Base-by-base conservation (phyloP, 192 early-diverging fungal species). In the Backusella sp. region DNA sequence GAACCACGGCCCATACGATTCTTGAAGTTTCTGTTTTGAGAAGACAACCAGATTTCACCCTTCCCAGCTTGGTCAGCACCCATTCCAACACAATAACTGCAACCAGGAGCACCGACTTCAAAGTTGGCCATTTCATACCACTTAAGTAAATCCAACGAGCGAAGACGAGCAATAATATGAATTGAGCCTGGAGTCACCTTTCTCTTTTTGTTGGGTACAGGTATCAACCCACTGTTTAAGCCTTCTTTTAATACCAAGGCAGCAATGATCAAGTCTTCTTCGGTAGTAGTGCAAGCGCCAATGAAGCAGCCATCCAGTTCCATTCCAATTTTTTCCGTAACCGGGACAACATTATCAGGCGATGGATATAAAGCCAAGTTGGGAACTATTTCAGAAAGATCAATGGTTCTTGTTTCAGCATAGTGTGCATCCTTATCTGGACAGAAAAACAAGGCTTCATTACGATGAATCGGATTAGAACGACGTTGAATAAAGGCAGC, bases 1-100 rank as follows among this genome's bases (percentile, higher is more conserved):
- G 90, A 89, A 62, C 93, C 93, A 67, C 91, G 90, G 28, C 93
- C 93, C 93, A 94, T 94, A 74, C 93, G 89, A 83, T 94, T 94
- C 84, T 90, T 91, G 79, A 94, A 94, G 81, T 94, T 94, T 77
- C 93, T 88, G 88, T 94, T 94, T 86, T 94, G 93, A 70, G 92
- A 93, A 79, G 89, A 91, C 71, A 94, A 84, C 93, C 93, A 94
- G 14, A 94, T 88, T 80, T 94, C 92, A 44, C 93, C 93, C 46
- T 92, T 92, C 46, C 89, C 88, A 53, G 93, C 93, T 74, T 87
- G 85, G 71, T 94, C 93, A 19, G 93, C 93, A 14, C 90, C 93
- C 77, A 94, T 89, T 41, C 88, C 93, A 73, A 94, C 87, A 82
- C 93, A 94, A 88, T 94, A 94, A 30, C 88, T 90, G 84, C 93